Conservation (phyloP, 371 early-diverging fungal genomes). For the Actinomortierella ambigua region DNA sequence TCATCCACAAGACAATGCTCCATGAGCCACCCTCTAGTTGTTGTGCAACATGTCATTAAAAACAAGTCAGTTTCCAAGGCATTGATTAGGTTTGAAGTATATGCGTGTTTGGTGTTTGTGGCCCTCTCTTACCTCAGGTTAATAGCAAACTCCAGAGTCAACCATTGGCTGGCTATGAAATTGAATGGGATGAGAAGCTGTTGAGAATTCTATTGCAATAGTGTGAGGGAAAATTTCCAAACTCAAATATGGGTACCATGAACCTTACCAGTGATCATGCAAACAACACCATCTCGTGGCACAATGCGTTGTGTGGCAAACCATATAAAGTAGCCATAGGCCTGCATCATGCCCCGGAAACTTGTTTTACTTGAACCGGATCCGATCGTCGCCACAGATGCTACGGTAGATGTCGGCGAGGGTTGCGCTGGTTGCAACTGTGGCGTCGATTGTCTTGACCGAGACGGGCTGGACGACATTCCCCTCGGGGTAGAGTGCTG, state of each 20-base stretch:
- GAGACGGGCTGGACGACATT: constrained; percentile 23
- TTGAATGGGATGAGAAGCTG: background rate
- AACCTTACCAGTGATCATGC: constrained; percentile 53
- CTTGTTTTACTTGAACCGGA: no score
- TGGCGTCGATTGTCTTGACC: constrained; percentile 55
- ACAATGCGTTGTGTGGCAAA: constrained; percentile 58
- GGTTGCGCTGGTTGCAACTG: constrained; percentile 51
- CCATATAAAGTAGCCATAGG: constrained; percentile 68
- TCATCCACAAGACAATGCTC: constrained; percentile 57
- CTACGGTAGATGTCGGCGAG: no score
- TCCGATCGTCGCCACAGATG: no score
- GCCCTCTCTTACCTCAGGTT: constrained; percentile 42
- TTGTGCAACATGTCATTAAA: no score
- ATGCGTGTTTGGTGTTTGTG: no score
- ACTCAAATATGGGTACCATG: background rate
- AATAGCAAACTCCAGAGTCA: constrained; percentile 63
- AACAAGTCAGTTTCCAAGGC: no score
- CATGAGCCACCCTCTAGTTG: constrained; percentile 61
- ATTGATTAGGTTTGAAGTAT: no score
- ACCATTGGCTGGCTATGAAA: constrained; percentile 67
- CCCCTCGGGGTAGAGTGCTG: no score
- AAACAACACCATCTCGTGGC: constrained; percentile 50
- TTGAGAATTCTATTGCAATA: no score
- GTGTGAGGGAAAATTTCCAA: no score
- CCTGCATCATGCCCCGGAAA: constrained; percentile 50